Evolutionary conservation across 805 yeast species (phyloP), one percentile per base, ranked within the genome.

Genomic region (Kodamaea sagamina): DNA sequence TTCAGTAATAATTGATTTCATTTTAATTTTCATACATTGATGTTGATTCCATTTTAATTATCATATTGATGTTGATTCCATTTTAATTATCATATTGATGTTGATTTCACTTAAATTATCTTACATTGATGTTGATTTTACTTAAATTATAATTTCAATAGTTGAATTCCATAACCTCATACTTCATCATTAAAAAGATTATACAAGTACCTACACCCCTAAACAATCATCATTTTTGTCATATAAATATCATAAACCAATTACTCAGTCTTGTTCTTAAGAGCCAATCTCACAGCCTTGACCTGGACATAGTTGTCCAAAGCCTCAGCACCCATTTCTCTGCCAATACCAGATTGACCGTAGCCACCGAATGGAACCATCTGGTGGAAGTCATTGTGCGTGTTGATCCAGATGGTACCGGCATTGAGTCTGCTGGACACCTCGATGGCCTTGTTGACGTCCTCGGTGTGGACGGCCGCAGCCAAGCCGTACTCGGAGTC

Each of bases 291-390:
- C 45, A 90, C 95, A 40, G 97, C 85, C 77, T 90, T 92, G 52
- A 74, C 77, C 65, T 88, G 95, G 49, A 88, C 81, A 75, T 89
- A 92, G 65, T 82, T 84, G 47, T 84, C 86, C 58, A 92, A 68
- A 45, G 95, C 95, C 51, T 88, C 90, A 48, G 77, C 78, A 58
- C 97, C 97, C 77, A 89, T 81, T 74, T 92, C 97, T 67, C 95
- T 81, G 61, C 98, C 97, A 63, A 84, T 77, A 67, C 98, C 98
- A 46, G 93, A 83, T 76, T 82, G 81, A 66, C 88, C 88, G 74
- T 75, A 86, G 36, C 97, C 97, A 57, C 97, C 97, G 66, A 90
- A 90, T 59, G 97, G 97, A 65, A 90, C 85, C 65, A 78, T 75
- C 59, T 75, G 84, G 67, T 89, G 89, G 77, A 89, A 84, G 61